These are phyloP conservation scores for Fusarium floridanum DNA, from an alignment of 2,329 filamentous ascomycete genomes.

Conservation along the genomic window DNA sequence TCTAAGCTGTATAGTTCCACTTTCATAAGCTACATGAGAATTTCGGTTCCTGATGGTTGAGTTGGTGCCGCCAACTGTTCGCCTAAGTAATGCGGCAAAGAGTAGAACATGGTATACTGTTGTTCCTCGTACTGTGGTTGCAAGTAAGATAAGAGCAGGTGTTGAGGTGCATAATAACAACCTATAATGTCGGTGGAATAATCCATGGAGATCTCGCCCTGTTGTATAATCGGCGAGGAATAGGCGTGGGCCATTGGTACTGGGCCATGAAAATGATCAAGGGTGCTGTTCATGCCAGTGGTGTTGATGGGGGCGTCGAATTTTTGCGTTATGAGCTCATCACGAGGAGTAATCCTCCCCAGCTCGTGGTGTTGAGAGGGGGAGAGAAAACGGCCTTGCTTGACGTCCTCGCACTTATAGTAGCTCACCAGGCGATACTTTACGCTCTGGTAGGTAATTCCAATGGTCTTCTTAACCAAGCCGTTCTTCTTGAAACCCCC, in stretches of 20 bases:
- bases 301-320: background rate
- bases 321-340: background rate
- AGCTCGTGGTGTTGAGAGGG: background rate
- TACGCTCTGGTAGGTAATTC: no score
- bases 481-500: no score
- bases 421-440: no score
- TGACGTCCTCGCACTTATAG: background rate
- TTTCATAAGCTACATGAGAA: background rate
- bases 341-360: background rate
- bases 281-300: background rate
- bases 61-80: background rate
- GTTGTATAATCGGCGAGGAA: background rate
- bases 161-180: background rate
- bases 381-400: background rate
- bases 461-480: no score
- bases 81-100: background rate
- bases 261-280: background rate
- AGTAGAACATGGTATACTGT: background rate
- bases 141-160: background rate
- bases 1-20: background rate
- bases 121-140: background rate
- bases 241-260: background rate
- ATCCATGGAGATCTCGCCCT: background rate
- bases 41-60: background rate
- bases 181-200: background rate